A percentile compares a stretch with the other conserved stretches of the same genome.
These are phyloP conservation scores for Puya raimondii DNA, from an alignment of 176 grass and related monocot genomes.

Conservation along the genomic window DNA sequence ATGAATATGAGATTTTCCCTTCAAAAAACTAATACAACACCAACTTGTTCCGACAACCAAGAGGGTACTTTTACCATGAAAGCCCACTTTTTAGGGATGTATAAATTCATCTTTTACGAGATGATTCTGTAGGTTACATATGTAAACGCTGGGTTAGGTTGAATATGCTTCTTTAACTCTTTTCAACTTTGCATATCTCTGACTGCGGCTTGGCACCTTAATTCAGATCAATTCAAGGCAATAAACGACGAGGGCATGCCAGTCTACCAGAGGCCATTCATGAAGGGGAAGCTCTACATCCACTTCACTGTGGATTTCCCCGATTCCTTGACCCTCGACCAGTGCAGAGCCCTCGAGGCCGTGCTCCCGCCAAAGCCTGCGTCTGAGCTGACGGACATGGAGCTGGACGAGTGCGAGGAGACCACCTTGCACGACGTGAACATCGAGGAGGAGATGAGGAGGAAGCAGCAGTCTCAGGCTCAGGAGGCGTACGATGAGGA, in stretches of 20 bases:
- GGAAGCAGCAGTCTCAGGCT: constrained; percentile 59
- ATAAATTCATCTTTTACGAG: too few relatives aligned
- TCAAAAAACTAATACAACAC: too few relatives aligned
- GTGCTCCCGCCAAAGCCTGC: constrained; percentile 43
- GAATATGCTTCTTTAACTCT: not conserved
- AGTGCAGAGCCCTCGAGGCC: constrained; percentile 58
- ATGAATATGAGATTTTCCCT: too few relatives aligned
- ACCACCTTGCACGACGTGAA: constrained; percentile 58
- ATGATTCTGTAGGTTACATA: too few relatives aligned
- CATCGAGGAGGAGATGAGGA: constrained; percentile 70
- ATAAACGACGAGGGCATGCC: constrained; percentile 90
- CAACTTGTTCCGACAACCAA: too few relatives aligned
- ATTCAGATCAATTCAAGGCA: constrained; percentile 68
- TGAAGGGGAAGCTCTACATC: constrained; percentile 91
- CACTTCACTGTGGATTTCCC: constrained; percentile 81
- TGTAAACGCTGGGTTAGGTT: not conserved
- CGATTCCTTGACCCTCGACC: constrained; percentile 39
- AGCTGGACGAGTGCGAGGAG: constrained; percentile 85
- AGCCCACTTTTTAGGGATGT: too few relatives aligned
- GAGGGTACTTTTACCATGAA: too few relatives aligned
- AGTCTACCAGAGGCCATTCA: constrained; percentile 70
- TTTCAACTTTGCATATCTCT: not conserved
- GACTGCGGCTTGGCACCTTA: not conserved
- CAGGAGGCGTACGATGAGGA: constrained; percentile 88
- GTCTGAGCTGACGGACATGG: constrained; percentile 61